A percentile compares a stretch with the other conserved stretches of the same genome.
Conservation (phyloP, 1,139 yeast genomes). For the Pichia sp. region DNA sequence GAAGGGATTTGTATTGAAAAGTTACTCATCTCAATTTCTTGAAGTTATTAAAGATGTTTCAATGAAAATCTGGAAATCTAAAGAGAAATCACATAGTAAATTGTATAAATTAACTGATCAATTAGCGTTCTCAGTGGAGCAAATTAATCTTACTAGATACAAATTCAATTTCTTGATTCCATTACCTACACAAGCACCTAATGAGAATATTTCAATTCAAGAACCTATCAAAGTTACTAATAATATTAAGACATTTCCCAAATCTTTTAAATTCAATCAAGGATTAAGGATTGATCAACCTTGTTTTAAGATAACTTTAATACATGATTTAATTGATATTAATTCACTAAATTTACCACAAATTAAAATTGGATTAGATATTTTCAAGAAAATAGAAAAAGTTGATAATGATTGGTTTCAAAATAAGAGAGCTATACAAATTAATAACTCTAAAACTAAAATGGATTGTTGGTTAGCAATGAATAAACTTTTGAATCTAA, state of each 20-base stretch:
- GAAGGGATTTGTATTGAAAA: constrained; percentile 2
- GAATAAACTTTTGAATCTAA: constrained; percentile 20
- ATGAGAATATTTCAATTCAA: constrained; percentile 11
- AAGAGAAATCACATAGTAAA: background rate
- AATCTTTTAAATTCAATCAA: constrained; percentile 3
- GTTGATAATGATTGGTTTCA: constrained; percentile 16
- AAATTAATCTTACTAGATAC: constrained; percentile 14
- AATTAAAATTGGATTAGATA: constrained; percentile 14
- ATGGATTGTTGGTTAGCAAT: constrained; percentile 16
- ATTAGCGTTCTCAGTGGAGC: constrained; percentile 22
- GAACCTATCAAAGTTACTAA: constrained; percentile 10
- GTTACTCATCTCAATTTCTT: constrained; percentile 4
- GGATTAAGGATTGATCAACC: constrained; percentile 11
- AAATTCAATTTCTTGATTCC: constrained; percentile 22
- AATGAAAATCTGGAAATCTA: background rate
- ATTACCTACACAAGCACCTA: constrained; percentile 18
- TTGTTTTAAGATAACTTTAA: constrained; percentile 14
- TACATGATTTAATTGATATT: constrained; percentile 13
- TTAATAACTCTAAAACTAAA: constrained; percentile 10
- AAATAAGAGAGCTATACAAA: constrained; percentile 6
- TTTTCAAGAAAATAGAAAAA: constrained; percentile 7
- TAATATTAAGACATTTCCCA: constrained; percentile 10
- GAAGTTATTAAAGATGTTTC: constrained; percentile 5
- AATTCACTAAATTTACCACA: constrained; percentile 12
- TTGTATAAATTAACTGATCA: constrained; percentile 17